Evolutionary conservation across 1,139 yeast genomes (phyloP), one percentile per base, ranked within the genome.

Genomic region (Zhuliangozyma parablackwelliae): DNA sequence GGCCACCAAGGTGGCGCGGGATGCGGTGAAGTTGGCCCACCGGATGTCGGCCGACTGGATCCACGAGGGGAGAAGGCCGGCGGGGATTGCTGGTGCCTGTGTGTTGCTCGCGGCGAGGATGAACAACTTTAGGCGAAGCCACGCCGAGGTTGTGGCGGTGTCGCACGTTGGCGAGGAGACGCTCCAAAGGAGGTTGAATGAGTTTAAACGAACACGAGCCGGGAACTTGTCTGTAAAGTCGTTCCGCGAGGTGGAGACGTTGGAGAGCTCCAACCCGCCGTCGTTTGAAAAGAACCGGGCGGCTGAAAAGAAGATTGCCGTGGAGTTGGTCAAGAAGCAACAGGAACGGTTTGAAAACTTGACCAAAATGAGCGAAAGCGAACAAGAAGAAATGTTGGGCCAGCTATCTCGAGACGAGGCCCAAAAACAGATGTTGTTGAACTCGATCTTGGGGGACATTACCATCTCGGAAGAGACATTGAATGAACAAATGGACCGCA

Each of bases 51-150:
- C 81, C 35, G 98, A 92, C 56, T 92, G 97, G 97, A 85, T 92
- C 46, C 86, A 83, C 54, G 95, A 88, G 58, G 99, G 99, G 26
- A 76, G 99, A 56, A 74, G 98, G 44, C 98, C 98, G 0, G 97
- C 98, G 0, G 98, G 99, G 53, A 78, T 92, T 36, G 98, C 98
- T 0, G 99, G 98, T 24, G 98, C 98, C 0, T 89, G 97, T 60
- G 74, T 92, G 2, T 60, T 94, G 34, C 64, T 92, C 36, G 98
- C 99, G 0, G 92, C 97, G 3, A 75, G 98, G 60, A 92, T 92
- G 97, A 92, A 92, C 61, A 90, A 90, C 53, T 81, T 86, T 56
- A 75, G 96, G 51, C 72, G 97, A 52, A 83, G 95, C 5, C 96
- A 92, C 59, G 79, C 92, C 1, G 97, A 94, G 56, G 83, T 94